Evolutionary conservation across 345 rosid species (phyloP).

Genomic region (Garcia nutans): DNA sequence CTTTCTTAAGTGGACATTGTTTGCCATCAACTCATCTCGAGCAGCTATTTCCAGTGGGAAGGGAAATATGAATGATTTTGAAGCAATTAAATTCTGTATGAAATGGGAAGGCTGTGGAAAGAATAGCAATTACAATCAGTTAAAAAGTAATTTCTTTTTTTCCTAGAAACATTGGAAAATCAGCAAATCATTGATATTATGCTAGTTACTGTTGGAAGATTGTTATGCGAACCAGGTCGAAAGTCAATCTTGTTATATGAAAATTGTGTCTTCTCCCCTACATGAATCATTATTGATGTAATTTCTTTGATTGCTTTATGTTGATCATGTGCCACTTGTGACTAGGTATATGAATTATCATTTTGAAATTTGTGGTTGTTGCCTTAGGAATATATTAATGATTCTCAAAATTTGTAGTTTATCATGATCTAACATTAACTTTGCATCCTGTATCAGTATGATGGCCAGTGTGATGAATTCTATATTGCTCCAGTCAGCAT

Average conservation of each 20-base stretch:
- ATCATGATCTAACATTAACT: slow-evolving; percentile 12
- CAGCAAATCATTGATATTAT: background rate
- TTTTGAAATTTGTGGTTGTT: background rate
- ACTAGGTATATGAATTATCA: background rate
- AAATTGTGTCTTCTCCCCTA: background rate
- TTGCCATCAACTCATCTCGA: background rate
- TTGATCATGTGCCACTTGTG: background rate
- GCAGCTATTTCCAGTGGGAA: background rate
- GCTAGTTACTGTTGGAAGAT: background rate
- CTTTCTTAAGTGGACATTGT: background rate
- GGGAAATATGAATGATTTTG: background rate
- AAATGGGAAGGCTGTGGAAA: background rate
- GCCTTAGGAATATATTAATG: background rate
- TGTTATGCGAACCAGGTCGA: background rate
- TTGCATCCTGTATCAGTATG: slow-evolving; percentile 45
- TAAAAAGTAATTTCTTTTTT: background rate
- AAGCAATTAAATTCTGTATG: background rate
- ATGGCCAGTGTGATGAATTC: slow-evolving; percentile 96
- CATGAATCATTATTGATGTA: background rate
- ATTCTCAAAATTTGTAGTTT: background rate
- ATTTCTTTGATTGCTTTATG: background rate
- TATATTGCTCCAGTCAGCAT: slow-evolving; percentile 73
- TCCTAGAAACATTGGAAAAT: background rate
- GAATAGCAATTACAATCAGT: no score
- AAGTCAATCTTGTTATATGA: background rate